Percentiles rank a stretch among this genome's conserved stretches.
Conservation (phyloP, 768 basidiomycete genomes). For the Boletus subparvulus region DNA sequence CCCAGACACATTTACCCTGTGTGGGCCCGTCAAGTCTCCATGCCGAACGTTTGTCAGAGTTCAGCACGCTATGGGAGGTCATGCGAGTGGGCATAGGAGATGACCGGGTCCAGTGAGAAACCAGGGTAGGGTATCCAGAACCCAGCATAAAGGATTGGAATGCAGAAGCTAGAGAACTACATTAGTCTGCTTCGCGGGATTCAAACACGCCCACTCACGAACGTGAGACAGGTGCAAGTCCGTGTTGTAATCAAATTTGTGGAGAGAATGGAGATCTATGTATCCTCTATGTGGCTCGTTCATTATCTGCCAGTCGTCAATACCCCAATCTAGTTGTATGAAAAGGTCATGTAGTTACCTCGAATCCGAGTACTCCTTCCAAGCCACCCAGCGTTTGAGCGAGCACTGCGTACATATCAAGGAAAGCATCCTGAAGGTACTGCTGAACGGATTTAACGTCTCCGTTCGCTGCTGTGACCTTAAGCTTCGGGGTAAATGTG, state of each 20-base stretch:
- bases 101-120: constrained; percentile 80
- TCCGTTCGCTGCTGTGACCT: constrained; percentile 46
- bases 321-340: neutral
- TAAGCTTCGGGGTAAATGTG: constrained; percentile 76
- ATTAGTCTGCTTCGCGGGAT: neutral
- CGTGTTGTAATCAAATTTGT: constrained; percentile 90
- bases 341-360: constrained; percentile 48
- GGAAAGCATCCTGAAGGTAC: constrained; percentile 79
- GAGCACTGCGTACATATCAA: constrained; percentile 72
- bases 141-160: constrained; percentile 92
- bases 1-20: constrained; percentile 75
- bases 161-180: constrained; percentile 57
- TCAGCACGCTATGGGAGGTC: constrained; percentile 58
- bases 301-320: constrained; percentile 59
- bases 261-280: constrained; percentile 75
- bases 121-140: constrained; percentile 75
- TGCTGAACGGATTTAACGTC: constrained; percentile 66
- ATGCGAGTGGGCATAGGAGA: constrained; percentile 85
- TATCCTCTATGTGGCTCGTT: constrained; percentile 97
- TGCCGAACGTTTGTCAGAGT: constrained; percentile 54
- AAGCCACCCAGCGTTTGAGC: constrained; percentile 68
- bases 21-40: constrained; percentile 81
- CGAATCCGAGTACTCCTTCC: constrained; percentile 83
- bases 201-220: constrained; percentile 48
- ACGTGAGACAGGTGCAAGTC: constrained; percentile 83